Conservation (phyloP, 140 eudicot species). For the Stevia rebaudiana region DNA sequence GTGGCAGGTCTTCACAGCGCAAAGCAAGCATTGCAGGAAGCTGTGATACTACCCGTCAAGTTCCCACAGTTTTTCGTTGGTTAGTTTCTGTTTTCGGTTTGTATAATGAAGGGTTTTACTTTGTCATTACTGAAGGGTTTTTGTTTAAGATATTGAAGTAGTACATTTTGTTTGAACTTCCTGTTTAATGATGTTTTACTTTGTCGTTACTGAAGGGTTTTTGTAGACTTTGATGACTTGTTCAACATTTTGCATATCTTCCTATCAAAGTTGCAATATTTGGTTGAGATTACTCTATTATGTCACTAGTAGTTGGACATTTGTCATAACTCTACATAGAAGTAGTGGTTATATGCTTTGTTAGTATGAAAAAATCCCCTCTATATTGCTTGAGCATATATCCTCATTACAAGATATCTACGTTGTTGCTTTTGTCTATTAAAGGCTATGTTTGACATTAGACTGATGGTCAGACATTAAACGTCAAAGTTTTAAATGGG, state of each 20-base stretch:
- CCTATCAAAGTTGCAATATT: neutral
- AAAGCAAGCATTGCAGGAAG: conserved; percentile 65
- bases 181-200: no score
- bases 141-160: neutral
- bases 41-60: conserved; percentile 61
- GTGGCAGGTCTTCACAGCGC: conserved; percentile 66
- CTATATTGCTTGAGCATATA: neutral
- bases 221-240: neutral
- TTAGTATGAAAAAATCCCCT: neutral
- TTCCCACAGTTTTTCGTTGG: conserved; percentile 67
- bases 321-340: neutral
- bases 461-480: neutral
- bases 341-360: neutral
- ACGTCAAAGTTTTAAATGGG: neutral
- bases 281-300: neutral
- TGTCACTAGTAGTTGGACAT: neutral
- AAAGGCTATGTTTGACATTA: neutral
- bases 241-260: neutral
- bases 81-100: conserved; percentile 24
- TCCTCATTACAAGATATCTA: neutral
- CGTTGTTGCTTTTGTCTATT: conserved; percentile 2
- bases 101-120: neutral
- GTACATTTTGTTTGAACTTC: conserved; percentile 7
- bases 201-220: neutral
- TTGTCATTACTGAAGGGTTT: neutral